These are phyloP conservation scores for Candida vaughaniae DNA, from an alignment of 805 yeast species.

Conservation along the genomic window DNA sequence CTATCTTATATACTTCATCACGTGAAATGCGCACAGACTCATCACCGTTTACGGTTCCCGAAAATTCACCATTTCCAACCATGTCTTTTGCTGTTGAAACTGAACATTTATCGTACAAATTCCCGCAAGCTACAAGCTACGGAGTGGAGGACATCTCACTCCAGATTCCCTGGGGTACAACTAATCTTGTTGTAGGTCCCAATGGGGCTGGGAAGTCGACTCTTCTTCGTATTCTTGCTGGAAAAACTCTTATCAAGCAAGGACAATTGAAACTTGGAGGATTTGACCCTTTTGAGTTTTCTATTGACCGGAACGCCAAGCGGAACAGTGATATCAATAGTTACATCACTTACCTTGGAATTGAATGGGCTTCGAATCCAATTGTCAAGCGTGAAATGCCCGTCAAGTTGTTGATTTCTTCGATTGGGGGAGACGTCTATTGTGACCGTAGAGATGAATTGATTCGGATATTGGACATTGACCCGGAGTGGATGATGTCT, in stretches of 20 bases:
- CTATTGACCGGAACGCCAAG: constrained; percentile 49
- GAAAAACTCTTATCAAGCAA: constrained; percentile 77
- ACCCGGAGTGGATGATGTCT: constrained; percentile 89
- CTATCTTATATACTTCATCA: no score
- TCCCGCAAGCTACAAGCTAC: constrained; percentile 54
- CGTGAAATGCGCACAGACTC: no score
- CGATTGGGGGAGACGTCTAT: constrained; percentile 69
- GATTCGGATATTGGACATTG: constrained; percentile 78
- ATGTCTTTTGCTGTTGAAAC: constrained; percentile 56
- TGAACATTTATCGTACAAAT: constrained; percentile 64
- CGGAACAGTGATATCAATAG: constrained; percentile 45
- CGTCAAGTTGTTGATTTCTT: constrained; percentile 70
- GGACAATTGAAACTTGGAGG: constrained; percentile 79
- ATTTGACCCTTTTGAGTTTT: constrained; percentile 72
- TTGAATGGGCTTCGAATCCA: constrained; percentile 95
- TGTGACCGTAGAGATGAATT: constrained; percentile 76
- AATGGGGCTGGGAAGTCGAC: constrained; percentile 98
- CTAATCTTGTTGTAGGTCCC: constrained; percentile 84
- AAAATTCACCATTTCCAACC: no score
- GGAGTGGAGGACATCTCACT: constrained; percentile 69
- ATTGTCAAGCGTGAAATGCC: constrained; percentile 90
- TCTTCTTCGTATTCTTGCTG: constrained; percentile 77
- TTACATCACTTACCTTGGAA: constrained; percentile 80
- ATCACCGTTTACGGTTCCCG: no score
- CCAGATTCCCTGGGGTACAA: constrained; percentile 63